Evolutionary conservation across 306 rosid species (phyloP).

Genomic region (Morella rubra): DNA sequence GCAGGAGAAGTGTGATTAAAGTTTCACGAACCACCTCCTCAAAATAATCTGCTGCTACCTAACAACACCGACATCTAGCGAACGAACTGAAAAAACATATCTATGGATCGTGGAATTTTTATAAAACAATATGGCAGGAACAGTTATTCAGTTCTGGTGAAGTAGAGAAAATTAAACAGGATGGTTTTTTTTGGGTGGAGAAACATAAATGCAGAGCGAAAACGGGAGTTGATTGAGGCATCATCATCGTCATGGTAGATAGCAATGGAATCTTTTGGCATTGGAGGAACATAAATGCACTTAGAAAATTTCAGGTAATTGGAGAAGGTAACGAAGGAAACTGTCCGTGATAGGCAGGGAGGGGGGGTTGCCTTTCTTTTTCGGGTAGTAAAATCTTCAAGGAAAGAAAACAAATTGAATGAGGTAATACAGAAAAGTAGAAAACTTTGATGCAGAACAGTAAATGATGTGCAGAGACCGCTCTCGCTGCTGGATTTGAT

Average conservation of each 20-base stretch:
- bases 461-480: slow-evolving; percentile 2
- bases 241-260: slow-evolving; percentile 15
- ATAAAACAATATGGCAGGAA: too few relatives aligned
- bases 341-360: too few relatives aligned
- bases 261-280: slow-evolving; percentile 27
- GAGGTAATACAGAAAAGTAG: not conserved
- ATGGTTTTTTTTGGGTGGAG: not conserved
- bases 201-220: not conserved
- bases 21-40: too few relatives aligned
- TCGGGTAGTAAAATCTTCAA: too few relatives aligned
- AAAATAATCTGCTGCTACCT: too few relatives aligned
- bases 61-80: too few relatives aligned
- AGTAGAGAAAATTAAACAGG: not conserved
- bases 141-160: not conserved
- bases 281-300: not conserved
- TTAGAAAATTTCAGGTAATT: not conserved
- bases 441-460: not conserved
- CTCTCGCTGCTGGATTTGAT: slow-evolving; percentile 43
- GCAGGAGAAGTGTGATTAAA: too few relatives aligned
- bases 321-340: too few relatives aligned
- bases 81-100: too few relatives aligned
- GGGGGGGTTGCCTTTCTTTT: too few relatives aligned
- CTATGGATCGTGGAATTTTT: too few relatives aligned
- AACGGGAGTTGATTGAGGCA: slow-evolving; percentile 6
- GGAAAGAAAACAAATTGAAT: too few relatives aligned